A percentile compares a stretch with the other conserved stretches of the same genome.
Conservation (phyloP, 2,329 filamentous ascomycete species). For the Thermomyces lanuginosus region DNA sequence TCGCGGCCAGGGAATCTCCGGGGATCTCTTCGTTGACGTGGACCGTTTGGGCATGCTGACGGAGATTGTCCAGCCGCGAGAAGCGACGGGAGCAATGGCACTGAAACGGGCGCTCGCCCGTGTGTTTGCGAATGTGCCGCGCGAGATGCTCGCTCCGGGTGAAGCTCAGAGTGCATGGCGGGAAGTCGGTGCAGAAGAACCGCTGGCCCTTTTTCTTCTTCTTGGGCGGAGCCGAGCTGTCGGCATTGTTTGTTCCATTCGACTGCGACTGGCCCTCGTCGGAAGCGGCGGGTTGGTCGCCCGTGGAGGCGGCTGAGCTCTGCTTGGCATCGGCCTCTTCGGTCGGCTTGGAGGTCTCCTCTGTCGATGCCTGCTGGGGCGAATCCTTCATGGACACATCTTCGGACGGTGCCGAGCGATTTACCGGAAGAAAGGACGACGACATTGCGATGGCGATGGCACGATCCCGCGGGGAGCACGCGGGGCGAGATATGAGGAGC, state of each 20-base stretch:
- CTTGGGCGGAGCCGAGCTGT: conserved; percentile 41
- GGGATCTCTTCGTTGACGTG: conserved; percentile 97
- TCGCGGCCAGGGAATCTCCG: conserved; percentile 78
- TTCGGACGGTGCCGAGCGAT: no score
- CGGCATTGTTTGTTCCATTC: conserved; percentile 41
- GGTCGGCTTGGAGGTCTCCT: conserved; percentile 6
- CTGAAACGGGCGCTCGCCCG: conserved; percentile 87
- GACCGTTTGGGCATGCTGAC: conserved; percentile 93
- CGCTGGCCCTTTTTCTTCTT: conserved; percentile 96
- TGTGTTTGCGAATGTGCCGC: conserved; percentile 95
- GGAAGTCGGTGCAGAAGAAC: conserved; percentile 92
- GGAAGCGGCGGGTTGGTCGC: conserved; percentile 57
- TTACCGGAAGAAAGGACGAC: conserved; percentile 48
- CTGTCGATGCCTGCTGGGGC: no score
- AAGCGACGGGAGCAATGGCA: conserved; percentile 90
- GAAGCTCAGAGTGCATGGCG: conserved; percentile 85
- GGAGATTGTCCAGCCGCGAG: conserved; percentile 82
- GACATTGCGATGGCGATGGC: no score
- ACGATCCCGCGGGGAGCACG: no score
- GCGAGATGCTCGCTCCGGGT: conserved; percentile 91
- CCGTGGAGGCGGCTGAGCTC: conserved; percentile 33
- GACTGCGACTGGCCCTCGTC: conserved; percentile 51
- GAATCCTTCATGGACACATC: no score
- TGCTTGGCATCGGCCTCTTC: no score
- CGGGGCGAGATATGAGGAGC: no score